A percentile compares a stretch with the other conserved stretches of the same genome.
These are phyloP conservation scores for Talaromyces pinophilus DNA, from an alignment of 2,329 filamentous ascomycete genomes.

Conservation along the genomic window DNA sequence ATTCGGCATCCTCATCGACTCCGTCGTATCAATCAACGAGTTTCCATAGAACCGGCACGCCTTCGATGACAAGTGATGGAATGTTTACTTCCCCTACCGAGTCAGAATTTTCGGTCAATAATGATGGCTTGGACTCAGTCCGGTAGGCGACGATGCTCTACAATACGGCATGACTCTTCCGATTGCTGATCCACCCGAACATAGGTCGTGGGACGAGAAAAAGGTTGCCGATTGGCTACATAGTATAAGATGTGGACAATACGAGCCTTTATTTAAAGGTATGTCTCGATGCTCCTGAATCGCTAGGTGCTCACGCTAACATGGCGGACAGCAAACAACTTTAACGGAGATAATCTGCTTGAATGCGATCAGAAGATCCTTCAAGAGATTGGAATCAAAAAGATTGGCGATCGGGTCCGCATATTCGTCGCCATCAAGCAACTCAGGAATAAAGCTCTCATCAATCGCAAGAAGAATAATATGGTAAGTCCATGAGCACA, in stretches of 20 bases:
- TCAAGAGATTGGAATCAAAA: slow-evolving; percentile 97
- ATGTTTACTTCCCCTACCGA: slow-evolving; percentile 80
- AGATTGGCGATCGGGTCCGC: slow-evolving; percentile 92
- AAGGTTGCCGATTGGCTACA: slow-evolving; percentile 87
- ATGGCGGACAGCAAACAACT: slow-evolving; percentile 69
- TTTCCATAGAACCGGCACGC: slow-evolving; percentile 33
- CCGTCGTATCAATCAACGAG: slow-evolving; percentile 35
- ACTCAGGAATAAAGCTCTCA: slow-evolving; percentile 72
- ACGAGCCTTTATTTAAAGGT: slow-evolving; percentile 83
- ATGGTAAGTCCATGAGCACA: slow-evolving; percentile 60
- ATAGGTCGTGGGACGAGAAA: slow-evolving; percentile 79
- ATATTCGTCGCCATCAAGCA: slow-evolving; percentile 85
- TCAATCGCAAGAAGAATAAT: slow-evolving; percentile 80
- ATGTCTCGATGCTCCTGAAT: slow-evolving; percentile 22
- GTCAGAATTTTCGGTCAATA: slow-evolving; percentile 81
- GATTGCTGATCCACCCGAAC: slow-evolving; percentile 13
- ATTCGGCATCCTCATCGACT: slow-evolving; percentile 38
- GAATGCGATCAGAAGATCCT: slow-evolving; percentile 96
- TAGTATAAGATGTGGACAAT: slow-evolving; percentile 89
- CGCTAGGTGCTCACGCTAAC: not conserved
- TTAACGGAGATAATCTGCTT: slow-evolving; percentile 93
- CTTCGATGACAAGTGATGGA: slow-evolving; percentile 36
- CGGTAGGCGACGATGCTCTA: slow-evolving; percentile 53
- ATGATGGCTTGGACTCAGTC: slow-evolving; percentile 71
- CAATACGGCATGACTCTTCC: slow-evolving; percentile 27